Evolutionary conservation across 257 asterid species (phyloP), one percentile per base, ranked within the genome.

Genomic region (Nicotiana noctiflora): DNA sequence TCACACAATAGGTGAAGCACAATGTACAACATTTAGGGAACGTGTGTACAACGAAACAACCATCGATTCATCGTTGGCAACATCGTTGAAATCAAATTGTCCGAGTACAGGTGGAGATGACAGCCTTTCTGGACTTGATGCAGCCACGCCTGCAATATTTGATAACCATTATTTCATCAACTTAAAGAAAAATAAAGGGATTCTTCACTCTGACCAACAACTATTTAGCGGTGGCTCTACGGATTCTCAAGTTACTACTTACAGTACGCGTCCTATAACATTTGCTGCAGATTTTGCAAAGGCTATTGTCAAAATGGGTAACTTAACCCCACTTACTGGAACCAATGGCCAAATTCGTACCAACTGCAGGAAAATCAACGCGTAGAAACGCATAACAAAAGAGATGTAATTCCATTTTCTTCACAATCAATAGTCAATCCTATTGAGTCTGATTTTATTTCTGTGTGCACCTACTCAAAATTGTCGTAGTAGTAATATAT

Each of bases 151-250:
- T 12, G 67, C 19, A 9, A 49, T 82, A 17, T 91, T 91, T 65
- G 96, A 91, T 87, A 88, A 83, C 67, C 83, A 81, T 44, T 91
- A 86, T 84, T 91, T 80, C 87, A 82, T 75, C 59, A 86, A 84
- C 76, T 86, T 91, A 15, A 21, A 79, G 2, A 55, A 19, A 70
- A 85, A 88, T 84, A 77, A 79, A 77, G 96, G 94, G 9, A 86
- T 91, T 2, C 44, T 91, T 27, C 96, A 91, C 53, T 91, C 96
- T 0, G 96, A 91, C 79, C 96, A 91, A 74, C 91, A 91, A 76
- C 86, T 91, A 85, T 91, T 84, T 81, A 83, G 86, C 1, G 93
- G 92, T 0, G 90, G 87, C 2, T 80, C 96, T 8, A 89, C 93
- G 0, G 90, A 89, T 63, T 21, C 90, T 77, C 85, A 79, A 0